Conservation (phyloP, 2,329 filamentous ascomycete genomes). For the Teratosphaeria gauchensis region DNA sequence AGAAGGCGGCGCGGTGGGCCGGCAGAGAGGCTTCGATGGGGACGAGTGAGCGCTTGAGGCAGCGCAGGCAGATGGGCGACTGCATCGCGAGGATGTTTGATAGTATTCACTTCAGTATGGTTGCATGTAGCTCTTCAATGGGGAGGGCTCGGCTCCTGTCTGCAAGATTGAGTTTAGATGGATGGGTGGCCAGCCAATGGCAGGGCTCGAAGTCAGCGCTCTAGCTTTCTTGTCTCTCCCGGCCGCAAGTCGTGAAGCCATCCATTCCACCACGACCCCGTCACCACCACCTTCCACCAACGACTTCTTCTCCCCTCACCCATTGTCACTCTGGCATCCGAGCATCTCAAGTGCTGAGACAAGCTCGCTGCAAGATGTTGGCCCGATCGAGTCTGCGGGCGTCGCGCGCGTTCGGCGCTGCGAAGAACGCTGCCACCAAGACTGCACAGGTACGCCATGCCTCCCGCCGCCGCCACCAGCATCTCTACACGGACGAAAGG, state of each 20-base stretch:
- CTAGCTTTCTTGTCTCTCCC: background rate
- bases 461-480: constrained; percentile 1
- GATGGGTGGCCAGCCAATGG: background rate
- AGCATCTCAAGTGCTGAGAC: constrained; percentile 25
- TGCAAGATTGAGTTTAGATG: background rate
- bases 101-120: background rate
- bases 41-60: constrained; percentile 14
- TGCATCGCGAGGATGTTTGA: constrained; percentile 11
- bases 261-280: background rate
- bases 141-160: background rate
- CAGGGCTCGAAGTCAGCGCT: background rate
- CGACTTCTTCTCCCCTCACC: background rate
- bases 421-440: constrained; percentile 49
- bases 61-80: constrained; percentile 18
- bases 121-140: background rate
- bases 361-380: constrained; percentile 60
- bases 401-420: constrained; percentile 76
- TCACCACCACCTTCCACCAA: background rate
- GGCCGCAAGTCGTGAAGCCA: background rate
- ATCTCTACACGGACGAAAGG: background rate
- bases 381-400: constrained; percentile 84
- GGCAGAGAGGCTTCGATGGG: constrained; percentile 5
- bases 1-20: constrained; percentile 22
- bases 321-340: background rate
- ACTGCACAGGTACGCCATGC: constrained; percentile 35